These are phyloP conservation scores for Amanita thiersii DNA, from an alignment of 768 basidiomycete species.

Conservation along the genomic window DNA sequence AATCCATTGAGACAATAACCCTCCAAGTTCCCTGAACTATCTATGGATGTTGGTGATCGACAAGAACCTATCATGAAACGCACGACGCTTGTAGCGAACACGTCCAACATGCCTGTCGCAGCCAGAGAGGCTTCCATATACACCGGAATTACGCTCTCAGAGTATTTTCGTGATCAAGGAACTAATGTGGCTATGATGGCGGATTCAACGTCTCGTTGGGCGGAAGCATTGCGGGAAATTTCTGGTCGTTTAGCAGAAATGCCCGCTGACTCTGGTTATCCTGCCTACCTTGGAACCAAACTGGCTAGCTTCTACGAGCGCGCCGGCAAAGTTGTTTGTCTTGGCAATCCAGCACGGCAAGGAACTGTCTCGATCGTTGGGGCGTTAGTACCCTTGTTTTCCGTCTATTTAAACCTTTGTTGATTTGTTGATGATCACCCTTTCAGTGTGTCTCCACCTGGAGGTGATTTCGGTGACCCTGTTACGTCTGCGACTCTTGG, in stretches of 20 bases:
- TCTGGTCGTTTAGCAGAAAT: constrained; percentile 99
- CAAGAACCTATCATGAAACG: constrained; percentile 99
- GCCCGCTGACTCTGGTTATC: constrained; percentile 99
- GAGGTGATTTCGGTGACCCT: constrained; percentile 98
- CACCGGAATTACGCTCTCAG: constrained; percentile 97
- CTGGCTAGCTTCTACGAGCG: constrained; percentile 98
- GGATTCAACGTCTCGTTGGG: constrained; percentile 98
- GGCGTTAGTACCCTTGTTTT: no score
- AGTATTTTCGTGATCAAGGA: constrained; percentile 99
- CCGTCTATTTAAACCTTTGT: background rate
- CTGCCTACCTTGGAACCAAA: constrained; percentile 93
- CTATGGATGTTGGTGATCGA: constrained; percentile 85
- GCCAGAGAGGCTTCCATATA: constrained; percentile 99
- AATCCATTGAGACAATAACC: constrained; percentile 1
- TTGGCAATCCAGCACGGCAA: constrained; percentile 81
- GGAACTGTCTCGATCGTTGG: constrained; percentile 99
- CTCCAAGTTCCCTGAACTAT: constrained; percentile 75
- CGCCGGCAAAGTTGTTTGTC: constrained; percentile 89
- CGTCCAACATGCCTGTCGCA: constrained; percentile 99
- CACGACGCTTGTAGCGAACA: constrained; percentile 96
- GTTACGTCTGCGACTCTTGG: constrained; percentile 96
- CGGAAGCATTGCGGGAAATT: constrained; percentile 97
- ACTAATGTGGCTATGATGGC: constrained; percentile 99
- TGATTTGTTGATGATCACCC: constrained; percentile 10
- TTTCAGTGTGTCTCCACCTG: constrained; percentile 89